A percentile compares a stretch with the other conserved stretches of the same genome.
These are phyloP conservation scores for Austroboletus niveus DNA, from an alignment of 1,284 basidiomycete species.

Conservation along the genomic window DNA sequence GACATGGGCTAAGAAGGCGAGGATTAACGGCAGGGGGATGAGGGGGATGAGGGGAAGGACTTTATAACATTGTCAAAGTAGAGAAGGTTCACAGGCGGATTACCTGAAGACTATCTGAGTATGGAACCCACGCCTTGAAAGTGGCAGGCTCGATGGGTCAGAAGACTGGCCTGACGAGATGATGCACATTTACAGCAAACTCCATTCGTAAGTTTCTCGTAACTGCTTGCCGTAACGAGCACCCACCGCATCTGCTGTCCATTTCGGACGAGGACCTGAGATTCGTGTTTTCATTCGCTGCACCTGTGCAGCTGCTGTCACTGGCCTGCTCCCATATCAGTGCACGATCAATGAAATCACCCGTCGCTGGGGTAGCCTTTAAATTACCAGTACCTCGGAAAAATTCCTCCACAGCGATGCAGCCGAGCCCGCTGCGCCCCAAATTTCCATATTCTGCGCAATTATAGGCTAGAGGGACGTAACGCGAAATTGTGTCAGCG, in stretches of 20 bases:
- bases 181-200: conserved; percentile 30
- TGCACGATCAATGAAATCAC: conserved; percentile 28
- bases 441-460: conserved; percentile 2
- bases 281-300: conserved; percentile 23
- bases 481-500: neutral
- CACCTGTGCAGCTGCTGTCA: conserved; percentile 2
- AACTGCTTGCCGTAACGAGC: conserved; percentile 25
- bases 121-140: conserved; percentile 29
- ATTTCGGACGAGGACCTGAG: conserved; percentile 25
- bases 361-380: conserved; percentile 8
- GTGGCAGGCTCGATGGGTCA: conserved; percentile 31
- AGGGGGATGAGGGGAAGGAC: conserved; percentile 7
- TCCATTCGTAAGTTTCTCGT: conserved; percentile 28
- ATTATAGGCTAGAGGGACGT: neutral
- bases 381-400: conserved; percentile 2
- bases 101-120: conserved; percentile 24
- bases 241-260: conserved; percentile 27
- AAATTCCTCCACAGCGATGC: conserved; percentile 1
- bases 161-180: conserved; percentile 30
- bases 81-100: conserved; percentile 16
- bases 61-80: conserved; percentile 35
- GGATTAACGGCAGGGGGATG: conserved; percentile 20
- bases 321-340: conserved; percentile 13
- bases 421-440: conserved; percentile 5
- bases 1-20: conserved; percentile 4